These are phyloP conservation scores for Pythium folliculosum DNA, from an alignment of 352 stramenopile species.

Conservation along the genomic window DNA sequence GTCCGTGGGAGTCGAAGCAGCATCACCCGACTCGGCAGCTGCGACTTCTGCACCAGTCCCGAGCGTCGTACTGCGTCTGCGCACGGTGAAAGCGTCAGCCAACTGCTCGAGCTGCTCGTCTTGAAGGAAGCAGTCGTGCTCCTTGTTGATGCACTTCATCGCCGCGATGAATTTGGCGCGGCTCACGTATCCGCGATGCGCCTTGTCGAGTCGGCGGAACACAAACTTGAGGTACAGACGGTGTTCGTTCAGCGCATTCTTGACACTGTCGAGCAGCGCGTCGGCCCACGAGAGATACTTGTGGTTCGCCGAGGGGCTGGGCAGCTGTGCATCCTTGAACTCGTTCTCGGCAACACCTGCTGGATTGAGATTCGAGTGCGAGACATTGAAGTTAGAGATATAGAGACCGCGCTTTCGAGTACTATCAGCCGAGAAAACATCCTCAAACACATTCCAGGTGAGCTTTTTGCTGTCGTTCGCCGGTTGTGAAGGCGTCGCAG, in stretches of 20 bases:
- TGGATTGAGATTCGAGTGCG: slow-evolving; percentile 44
- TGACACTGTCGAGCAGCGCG: slow-evolving; percentile 67
- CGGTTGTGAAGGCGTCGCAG: slow-evolving; percentile 18
- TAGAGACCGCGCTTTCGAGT: slow-evolving; percentile 61
- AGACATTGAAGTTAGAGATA: slow-evolving; percentile 62
- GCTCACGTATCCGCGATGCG: slow-evolving; percentile 59
- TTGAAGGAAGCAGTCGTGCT: slow-evolving; percentile 60
- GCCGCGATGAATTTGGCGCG: slow-evolving; percentile 72
- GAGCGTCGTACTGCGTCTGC: neutral
- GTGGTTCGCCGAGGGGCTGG: slow-evolving; percentile 29
- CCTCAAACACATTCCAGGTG: slow-evolving; percentile 75
- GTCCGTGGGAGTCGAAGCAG: neutral
- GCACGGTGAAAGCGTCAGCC: slow-evolving; percentile 57
- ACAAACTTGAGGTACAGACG: slow-evolving; percentile 81
- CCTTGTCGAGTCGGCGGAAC: slow-evolving; percentile 77
- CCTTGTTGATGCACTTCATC: slow-evolving; percentile 78
- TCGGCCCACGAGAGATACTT: slow-evolving; percentile 64
- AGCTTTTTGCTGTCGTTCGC: slow-evolving; percentile 48
- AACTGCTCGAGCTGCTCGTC: slow-evolving; percentile 66
- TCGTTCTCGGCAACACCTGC: slow-evolving; percentile 21
- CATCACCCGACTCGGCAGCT: neutral
- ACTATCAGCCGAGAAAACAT: slow-evolving; percentile 75
- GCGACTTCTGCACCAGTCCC: neutral
- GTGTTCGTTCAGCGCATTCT: slow-evolving; percentile 77
- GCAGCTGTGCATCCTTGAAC: slow-evolving; percentile 39